Base-by-base conservation (phyloP, 2,329 filamentous ascomycete genomes). In the Colletotrichum lindemuthianum region DNA sequence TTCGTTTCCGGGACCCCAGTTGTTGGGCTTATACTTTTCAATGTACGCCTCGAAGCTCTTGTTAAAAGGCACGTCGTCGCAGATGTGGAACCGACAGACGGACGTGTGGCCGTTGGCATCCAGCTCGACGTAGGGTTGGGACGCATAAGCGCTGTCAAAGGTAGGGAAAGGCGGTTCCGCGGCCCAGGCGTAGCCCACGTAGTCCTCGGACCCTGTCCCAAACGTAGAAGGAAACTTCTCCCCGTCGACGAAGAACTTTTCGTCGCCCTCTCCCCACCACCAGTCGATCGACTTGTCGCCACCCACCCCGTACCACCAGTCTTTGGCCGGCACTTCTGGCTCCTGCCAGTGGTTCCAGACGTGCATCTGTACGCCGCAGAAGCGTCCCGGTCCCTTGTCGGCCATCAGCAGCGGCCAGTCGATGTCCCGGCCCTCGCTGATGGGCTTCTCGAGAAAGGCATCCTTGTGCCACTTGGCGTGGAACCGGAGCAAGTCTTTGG, bases 161-260 rank as follows among this genome's bases (percentile, higher is more conserved):
- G 40, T 52, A 1, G 61, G 61, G 15, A 65, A 65, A 3, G 61
- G 61, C 16, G 61, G 61, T n/a, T 65, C 61, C 5, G 61, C 61
- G 6, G 61, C 61, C 61, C 61, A 65, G 2, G 61, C 61, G 24
- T 65, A 65, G 24, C 61, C 61, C 13, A 65, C 58, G 12, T 65
- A 65, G 36, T 65, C 61, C 13, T 65, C 61, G 9, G 61, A 65
- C 6, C 61, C 61, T 2, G 61, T 65, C 39, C 61, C 61, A 15
- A 65, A 65, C 0, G 61, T 65, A 2, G 61, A 65, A 11, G 61
- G 61, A 47, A 65, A 65, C 47, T 56, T 56, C 34, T 65, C 61
- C 8, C 61, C 61, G 51, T 65, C 61, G 10, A 61, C 61, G 8
- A 65, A 65, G 58, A 65, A 65, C 41, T 65, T 65, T 47, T 65